phyloP scores from a whole-genome alignment of 108 stramenopile species.

The Skeletonema tropicum region DNA sequence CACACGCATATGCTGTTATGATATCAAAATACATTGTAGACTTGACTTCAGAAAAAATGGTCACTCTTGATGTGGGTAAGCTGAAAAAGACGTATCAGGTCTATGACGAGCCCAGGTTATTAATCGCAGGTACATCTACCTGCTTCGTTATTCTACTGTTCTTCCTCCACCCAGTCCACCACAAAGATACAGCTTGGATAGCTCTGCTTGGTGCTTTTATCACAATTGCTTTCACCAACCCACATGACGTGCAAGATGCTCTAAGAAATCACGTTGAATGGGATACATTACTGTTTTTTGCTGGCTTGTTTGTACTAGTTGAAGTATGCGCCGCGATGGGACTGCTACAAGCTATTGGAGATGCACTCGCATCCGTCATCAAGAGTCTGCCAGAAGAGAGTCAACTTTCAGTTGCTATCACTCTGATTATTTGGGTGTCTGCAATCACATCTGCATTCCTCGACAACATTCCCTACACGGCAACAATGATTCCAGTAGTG shows the following conservation, averaged over 20 bases:
- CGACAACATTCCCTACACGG: slow-evolving; percentile 73
- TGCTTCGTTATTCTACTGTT: slow-evolving; percentile 66
- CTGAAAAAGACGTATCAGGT: slow-evolving; percentile 60
- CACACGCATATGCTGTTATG: not conserved
- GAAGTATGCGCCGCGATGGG: slow-evolving; percentile 77
- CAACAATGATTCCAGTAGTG: slow-evolving; percentile 73
- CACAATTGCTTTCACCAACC: slow-evolving; percentile 65
- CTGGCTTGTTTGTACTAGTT: slow-evolving; percentile 68
- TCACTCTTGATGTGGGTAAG: slow-evolving; percentile 41
- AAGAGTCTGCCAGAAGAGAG: slow-evolving; percentile 44
- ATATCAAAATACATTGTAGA: not conserved
- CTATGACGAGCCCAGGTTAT: slow-evolving; percentile 53
- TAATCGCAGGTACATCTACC: slow-evolving; percentile 55
- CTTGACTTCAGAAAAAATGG: slow-evolving; percentile 47
- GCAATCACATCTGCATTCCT: slow-evolving; percentile 65
- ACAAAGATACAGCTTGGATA: slow-evolving; percentile 77
- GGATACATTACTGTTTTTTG: slow-evolving; percentile 73
- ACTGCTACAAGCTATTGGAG: slow-evolving; percentile 53
- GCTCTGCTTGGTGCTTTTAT: slow-evolving; percentile 65
- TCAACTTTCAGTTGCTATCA: slow-evolving; percentile 60
- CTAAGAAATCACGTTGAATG: slow-evolving; percentile 71
- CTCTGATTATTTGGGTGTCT: slow-evolving; percentile 63
- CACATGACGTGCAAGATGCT: slow-evolving; percentile 70
- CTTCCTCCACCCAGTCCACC: slow-evolving; percentile 73
- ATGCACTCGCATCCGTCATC: slow-evolving; percentile 51